Conservation (phyloP, 2,329 filamentous ascomycete genomes). For the Colletotrichum melonis region DNA sequence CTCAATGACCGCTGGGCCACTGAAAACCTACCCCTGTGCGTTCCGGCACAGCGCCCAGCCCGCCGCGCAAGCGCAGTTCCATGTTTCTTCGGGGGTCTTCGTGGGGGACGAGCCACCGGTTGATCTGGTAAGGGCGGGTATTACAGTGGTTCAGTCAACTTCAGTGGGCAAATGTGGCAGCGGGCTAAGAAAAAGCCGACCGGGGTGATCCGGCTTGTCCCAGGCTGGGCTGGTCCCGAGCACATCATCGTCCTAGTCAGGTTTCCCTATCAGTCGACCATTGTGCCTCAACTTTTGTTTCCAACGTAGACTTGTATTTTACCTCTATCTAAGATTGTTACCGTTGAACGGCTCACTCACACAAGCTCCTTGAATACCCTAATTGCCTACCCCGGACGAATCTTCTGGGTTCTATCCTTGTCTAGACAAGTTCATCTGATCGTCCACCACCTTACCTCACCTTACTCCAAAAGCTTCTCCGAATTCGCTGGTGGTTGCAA, state of each 20-base stretch:
- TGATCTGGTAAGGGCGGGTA: conserved; percentile 3
- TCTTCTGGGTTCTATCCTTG: background rate
- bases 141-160: background rate
- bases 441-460: background rate
- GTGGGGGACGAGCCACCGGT: background rate
- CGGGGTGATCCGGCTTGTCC: conserved; percentile 31
- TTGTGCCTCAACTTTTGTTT: conserved; percentile 7
- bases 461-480: conserved; percentile 20
- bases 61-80: conserved; percentile 15
- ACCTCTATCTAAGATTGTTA: background rate
- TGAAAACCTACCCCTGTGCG: conserved; percentile 19
- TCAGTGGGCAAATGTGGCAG: background rate
- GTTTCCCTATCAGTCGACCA: conserved; percentile 14
- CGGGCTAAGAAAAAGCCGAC: conserved; percentile 3
- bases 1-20: background rate
- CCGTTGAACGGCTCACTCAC: conserved; percentile 1
- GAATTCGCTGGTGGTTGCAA: conserved; percentile 24
- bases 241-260: conserved; percentile 32
- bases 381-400: background rate
- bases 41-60: conserved; percentile 26
- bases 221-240: conserved; percentile 27
- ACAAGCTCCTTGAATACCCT: background rate
- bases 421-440: conserved; percentile 3
- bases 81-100: background rate
- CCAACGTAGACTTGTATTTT: conserved; percentile 2